phyloP scores from a whole-genome alignment of 345 rosid species.

The Camelina sativa region DNA sequence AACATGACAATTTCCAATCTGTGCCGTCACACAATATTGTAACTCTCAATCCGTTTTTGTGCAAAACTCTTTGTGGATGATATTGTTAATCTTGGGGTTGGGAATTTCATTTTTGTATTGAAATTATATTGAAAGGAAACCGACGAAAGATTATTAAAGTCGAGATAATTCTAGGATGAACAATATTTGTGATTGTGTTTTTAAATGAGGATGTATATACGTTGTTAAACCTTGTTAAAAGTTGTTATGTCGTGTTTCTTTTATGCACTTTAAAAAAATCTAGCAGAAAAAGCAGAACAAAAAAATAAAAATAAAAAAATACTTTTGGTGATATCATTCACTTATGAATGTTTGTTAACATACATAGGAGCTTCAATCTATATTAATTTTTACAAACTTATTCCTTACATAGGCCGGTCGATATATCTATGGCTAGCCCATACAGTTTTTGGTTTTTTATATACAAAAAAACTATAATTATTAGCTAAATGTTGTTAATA shows the following conservation, averaged over 20 bases:
- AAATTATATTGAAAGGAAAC: too few relatives aligned
- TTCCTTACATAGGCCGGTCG: neutral
- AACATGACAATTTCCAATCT: too few relatives aligned
- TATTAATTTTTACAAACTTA: neutral
- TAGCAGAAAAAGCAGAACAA: neutral
- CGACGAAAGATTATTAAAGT: too few relatives aligned
- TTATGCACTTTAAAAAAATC: neutral
- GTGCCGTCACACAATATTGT: too few relatives aligned
- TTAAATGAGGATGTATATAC: neutral
- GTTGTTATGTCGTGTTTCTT: neutral
- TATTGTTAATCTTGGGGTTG: too few relatives aligned
- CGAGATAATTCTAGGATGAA: too few relatives aligned
- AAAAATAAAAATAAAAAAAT: neutral
- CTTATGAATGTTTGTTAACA: neutral
- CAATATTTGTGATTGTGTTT: too few relatives aligned
- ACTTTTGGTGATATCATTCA: neutral
- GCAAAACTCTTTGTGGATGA: too few relatives aligned
- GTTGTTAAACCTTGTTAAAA: neutral
- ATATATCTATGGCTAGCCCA: constrained; percentile 2
- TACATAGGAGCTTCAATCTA: neutral
- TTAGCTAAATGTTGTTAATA: constrained; percentile 13
- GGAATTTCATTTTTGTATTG: too few relatives aligned
- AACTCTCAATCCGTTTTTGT: too few relatives aligned
- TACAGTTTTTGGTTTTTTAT: constrained; percentile 26
- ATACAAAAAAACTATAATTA: constrained; percentile 9